Percentiles rank a stretch among this genome's conserved stretches.
These are phyloP conservation scores for Phaeophleospora eucalypticola DNA, from an alignment of 2,329 filamentous ascomycete species.

Conservation along the genomic window DNA sequence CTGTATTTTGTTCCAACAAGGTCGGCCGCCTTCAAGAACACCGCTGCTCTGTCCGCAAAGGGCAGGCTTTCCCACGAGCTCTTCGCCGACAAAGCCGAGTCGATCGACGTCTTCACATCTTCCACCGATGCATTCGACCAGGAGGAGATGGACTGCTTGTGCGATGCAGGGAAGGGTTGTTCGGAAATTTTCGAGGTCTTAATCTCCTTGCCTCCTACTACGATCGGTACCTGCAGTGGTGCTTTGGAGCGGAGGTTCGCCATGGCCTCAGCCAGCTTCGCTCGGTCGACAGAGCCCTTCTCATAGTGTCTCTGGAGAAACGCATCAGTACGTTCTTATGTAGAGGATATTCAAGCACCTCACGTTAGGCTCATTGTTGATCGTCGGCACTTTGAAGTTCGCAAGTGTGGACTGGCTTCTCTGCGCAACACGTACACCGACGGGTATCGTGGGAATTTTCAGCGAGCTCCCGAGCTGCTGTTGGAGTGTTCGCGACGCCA, in stretches of 20 bases:
- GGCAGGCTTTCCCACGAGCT: conserved; percentile 78
- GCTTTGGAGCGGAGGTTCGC: conserved; percentile 63
- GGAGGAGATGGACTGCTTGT: conserved; percentile 69
- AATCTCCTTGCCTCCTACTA: conserved; percentile 67
- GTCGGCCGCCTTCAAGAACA: conserved; percentile 95
- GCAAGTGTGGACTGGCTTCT: conserved; percentile 58
- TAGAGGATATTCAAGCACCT: too few species aligned
- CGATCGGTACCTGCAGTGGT: conserved; percentile 73
- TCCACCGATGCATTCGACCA: conserved; percentile 76
- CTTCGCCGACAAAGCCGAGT: conserved; percentile 80
- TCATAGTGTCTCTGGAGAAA: conserved; percentile 76
- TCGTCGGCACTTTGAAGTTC: conserved; percentile 79
- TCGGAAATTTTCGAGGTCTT: conserved; percentile 61
- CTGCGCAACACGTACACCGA: conserved; percentile 19
- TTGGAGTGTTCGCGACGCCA: conserved; percentile 12
- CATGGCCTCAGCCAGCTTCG: conserved; percentile 70
- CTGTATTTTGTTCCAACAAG: conserved; percentile 87
- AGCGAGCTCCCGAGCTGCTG: conserved; percentile 10
- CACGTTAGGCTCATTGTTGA: conserved; percentile 95
- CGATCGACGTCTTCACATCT: conserved; percentile 76
- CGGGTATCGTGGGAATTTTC: conserved; percentile 7
- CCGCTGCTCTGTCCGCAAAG: conserved; percentile 83
- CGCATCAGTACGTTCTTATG: too few species aligned
- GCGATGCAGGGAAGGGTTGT: conserved; percentile 80
- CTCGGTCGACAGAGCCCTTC: conserved; percentile 75